Evolutionary conservation across 805 yeast genomes (phyloP), one percentile per base, ranked within the genome.

Genomic region (Candida loeiensis): DNA sequence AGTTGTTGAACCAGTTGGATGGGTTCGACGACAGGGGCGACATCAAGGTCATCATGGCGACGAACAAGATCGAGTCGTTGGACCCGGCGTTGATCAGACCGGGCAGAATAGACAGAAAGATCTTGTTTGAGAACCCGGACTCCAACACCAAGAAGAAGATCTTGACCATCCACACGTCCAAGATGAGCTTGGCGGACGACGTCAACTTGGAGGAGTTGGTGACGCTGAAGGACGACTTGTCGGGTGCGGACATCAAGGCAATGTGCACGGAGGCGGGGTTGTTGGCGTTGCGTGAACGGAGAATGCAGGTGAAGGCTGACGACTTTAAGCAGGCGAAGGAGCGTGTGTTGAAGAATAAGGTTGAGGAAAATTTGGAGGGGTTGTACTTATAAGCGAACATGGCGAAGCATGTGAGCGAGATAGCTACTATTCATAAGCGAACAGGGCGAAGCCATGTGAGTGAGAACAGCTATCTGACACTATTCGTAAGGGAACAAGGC

Each of bases 1-100:
- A 90, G 67, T 71, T 91, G 55, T 76, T 91, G 56, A 91, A 91
- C 63, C 98, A 91, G 66, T 76, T 91, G 55, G 98, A 91, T 64
- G 98, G 98, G 16, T 91, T 91, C 61, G 98, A 90, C 61, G 96
- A 91, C 59, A 79, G 97, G 51, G 96, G 96, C 42, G 96, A 91
- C 59, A 95, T 91, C 49, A 91, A 91, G 73, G 96, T 91, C 37
- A 89, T 91, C 50, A 91, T 91, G 98, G 98, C 98, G 27, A 91
- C 98, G 12, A 91, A 91, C 68, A 90, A 86, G 63, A 85, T 91
- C 54, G 97, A 91, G 66, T 76, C 89, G 16, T 73, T 91, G 51
- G 98, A 91, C 66, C 98, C 98, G 6, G 98, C 98, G 2, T 74
- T 91, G 55, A 84, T 91, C 52, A 81, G 98, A 66, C 98, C 98